Evolutionary conservation across 495 filamentous ascomycete genomes (phyloP).

Genomic region (Neurospora sp.): DNA sequence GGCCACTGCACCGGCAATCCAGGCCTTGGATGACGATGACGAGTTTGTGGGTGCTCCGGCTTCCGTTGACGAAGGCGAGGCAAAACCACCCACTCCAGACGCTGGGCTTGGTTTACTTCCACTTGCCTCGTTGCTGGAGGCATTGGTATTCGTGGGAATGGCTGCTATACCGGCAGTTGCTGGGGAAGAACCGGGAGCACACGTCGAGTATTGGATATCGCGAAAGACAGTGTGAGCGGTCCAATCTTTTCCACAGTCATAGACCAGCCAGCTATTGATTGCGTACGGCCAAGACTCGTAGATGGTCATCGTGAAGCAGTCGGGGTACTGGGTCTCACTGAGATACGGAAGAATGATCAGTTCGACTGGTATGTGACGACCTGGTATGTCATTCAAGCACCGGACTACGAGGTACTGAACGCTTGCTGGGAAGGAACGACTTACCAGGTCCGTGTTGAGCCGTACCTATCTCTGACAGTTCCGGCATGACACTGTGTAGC

Average conservation of each 20-base stretch:
- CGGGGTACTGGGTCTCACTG: neutral
- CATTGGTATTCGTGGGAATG: neutral
- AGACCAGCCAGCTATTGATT: slow-evolving; percentile 5
- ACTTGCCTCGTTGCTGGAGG: neutral
- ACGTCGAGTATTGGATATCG: neutral
- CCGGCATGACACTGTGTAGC: neutral
- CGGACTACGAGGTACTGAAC: neutral
- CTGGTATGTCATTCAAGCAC: no score
- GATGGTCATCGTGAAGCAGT: slow-evolving; percentile 11
- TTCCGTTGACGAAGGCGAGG: slow-evolving; percentile 1
- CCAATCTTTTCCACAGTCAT: slow-evolving; percentile 4
- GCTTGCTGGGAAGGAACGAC: neutral
- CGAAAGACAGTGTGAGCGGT: slow-evolving; percentile 4
- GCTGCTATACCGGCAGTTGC: neutral
- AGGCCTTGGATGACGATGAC: neutral
- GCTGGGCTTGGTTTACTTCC: neutral
- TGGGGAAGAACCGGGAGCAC: neutral
- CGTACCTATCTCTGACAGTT: neutral
- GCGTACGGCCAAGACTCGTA: slow-evolving; percentile 5
- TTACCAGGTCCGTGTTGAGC: neutral
- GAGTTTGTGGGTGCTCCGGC: neutral
- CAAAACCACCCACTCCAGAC: neutral
- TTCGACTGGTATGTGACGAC: neutral
- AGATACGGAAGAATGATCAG: neutral
- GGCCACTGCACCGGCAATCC: slow-evolving; percentile 3